These are phyloP conservation scores for Symbiodinium pilosum DNA, from an alignment of 73 alveolate genomes.

Conservation along the genomic window DNA sequence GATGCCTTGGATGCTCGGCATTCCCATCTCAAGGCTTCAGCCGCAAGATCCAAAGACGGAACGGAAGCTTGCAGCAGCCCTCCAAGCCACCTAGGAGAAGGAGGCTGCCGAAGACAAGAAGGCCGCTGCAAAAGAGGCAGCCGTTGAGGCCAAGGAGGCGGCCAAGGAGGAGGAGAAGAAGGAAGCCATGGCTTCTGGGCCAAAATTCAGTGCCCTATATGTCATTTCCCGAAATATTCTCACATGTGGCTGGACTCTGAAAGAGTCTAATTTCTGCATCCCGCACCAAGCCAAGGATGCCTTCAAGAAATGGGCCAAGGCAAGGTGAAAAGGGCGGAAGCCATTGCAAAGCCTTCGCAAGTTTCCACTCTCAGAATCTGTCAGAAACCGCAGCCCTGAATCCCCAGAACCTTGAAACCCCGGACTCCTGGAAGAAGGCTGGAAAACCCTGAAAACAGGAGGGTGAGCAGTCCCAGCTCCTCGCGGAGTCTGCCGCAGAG, in stretches of 20 bases:
- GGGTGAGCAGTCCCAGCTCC: neutral
- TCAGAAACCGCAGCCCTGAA: no score
- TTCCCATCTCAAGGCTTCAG: no score
- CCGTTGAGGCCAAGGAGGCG: neutral
- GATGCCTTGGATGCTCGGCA: neutral
- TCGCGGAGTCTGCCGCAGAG: conserved; percentile 1
- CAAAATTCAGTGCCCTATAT: no score
- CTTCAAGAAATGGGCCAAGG: conserved; percentile 8
- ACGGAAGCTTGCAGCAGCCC: no score
- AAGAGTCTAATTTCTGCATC: no score
- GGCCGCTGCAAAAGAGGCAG: neutral
- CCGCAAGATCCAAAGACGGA: neutral
- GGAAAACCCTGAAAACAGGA: no score
- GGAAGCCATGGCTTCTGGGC: conserved; percentile 11
- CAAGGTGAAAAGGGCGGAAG: neutral
- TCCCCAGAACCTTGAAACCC: no score
- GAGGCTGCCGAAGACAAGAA: neutral
- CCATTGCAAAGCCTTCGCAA: no score
- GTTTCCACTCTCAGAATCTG: no score
- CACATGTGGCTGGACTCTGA: no score
- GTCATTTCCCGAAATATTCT: no score
- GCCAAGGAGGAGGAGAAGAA: conserved; percentile 17
- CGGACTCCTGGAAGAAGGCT: no score
- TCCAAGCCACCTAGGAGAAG: neutral
- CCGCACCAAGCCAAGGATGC: neutral